Conservation (phyloP, 148 eudicot species). For the Amaranthus cruentus region DNA sequence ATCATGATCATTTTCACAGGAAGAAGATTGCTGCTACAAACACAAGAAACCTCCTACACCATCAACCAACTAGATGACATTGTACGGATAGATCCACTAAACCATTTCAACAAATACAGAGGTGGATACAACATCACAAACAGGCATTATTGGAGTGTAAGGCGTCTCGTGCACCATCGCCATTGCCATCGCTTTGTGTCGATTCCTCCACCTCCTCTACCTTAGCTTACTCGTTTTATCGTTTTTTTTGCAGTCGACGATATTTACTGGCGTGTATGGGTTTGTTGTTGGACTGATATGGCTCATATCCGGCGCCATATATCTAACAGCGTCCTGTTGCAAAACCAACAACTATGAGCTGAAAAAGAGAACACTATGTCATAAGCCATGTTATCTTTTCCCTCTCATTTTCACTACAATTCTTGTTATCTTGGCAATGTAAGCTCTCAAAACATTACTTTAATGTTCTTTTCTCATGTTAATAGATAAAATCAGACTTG, state of each 20-base stretch:
- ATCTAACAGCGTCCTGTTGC: slow-evolving; percentile 33
- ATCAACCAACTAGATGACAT: slow-evolving; percentile 29
- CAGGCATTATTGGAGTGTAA: slow-evolving; percentile 82
- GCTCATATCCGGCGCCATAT: slow-evolving; percentile 53
- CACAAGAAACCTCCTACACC: slow-evolving; percentile 15
- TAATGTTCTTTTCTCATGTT: too few species aligned
- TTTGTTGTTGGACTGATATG: slow-evolving; percentile 48
- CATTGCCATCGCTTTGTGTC: too few species aligned
- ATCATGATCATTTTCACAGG: slow-evolving; percentile 14
- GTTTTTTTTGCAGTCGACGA: slow-evolving; percentile 48
- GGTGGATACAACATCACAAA: slow-evolving; percentile 63
- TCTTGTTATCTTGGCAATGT: slow-evolving; percentile 54
- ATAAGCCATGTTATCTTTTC: slow-evolving; percentile 38
- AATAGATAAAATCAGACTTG: too few species aligned
- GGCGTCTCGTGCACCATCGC: slow-evolving; percentile 7
- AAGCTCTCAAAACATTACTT: slow-evolving; percentile 22
- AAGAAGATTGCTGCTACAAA: slow-evolving; percentile 23
- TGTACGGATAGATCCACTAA: slow-evolving; percentile 60
- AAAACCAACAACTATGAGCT: slow-evolving; percentile 24
- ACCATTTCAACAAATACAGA: slow-evolving; percentile 54
- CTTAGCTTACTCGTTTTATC: too few species aligned
- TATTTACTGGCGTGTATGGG: slow-evolving; percentile 58
- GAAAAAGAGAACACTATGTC: slow-evolving; percentile 36
- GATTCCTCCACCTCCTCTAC: too few species aligned
- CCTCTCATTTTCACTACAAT: slow-evolving; percentile 31